Base-by-base conservation (phyloP, 139 green algal species). In the Chlorella sorokiniana region DNA sequence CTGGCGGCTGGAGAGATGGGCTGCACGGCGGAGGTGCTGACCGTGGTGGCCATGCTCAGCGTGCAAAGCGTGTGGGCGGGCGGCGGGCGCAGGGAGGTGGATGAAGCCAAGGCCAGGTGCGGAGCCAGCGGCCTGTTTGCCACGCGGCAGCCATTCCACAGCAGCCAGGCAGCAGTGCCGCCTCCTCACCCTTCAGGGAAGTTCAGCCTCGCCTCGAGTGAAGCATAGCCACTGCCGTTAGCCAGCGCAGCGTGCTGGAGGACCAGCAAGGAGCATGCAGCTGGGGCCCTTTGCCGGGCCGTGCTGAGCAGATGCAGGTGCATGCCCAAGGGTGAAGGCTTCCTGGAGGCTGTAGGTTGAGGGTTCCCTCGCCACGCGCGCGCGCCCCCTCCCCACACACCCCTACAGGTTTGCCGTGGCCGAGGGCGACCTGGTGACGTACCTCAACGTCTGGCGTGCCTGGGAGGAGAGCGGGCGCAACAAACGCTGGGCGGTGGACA, bases 381-480 rank as follows among this genome's bases (percentile, higher is more conserved):
- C 18, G 48, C 7, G 4, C 11, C 16, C 8, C 14, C 54, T 35
- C 29, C 1, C 37, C 56, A 10, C 70, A 18, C 45, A 7, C 96
- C 96, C 63, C 87, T 96, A 23, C 94, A 98, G 98, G 90, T 99
- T 99, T 91, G 97, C 96, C 67, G 96, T 98, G 42, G 96, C 94
- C 1, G 96, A 99, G 90, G 94, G 87, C 75, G 97, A 99, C 88
- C 95, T 99, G 88, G 90, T 99, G 22, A 98, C 95, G 3, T 90
- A 98, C 86, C 91, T 99, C 38, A 94, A 99, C 86, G 90, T 97
- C 25, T 99, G 94, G 89, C 76, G 88, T n/a, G 95, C 88, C 3
- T 98, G 94, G 93, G 72, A 93, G 35, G 87, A 92, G 27, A 81
- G 82, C 51, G 83, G 84, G 81, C 73, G 71, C 54, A 79, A 97